A percentile compares a stretch with the other conserved stretches of the same genome.
These are phyloP conservation scores for Trichoderma asperellum DNA, from an alignment of 2,329 filamentous ascomycete genomes.

Conservation along the genomic window DNA sequence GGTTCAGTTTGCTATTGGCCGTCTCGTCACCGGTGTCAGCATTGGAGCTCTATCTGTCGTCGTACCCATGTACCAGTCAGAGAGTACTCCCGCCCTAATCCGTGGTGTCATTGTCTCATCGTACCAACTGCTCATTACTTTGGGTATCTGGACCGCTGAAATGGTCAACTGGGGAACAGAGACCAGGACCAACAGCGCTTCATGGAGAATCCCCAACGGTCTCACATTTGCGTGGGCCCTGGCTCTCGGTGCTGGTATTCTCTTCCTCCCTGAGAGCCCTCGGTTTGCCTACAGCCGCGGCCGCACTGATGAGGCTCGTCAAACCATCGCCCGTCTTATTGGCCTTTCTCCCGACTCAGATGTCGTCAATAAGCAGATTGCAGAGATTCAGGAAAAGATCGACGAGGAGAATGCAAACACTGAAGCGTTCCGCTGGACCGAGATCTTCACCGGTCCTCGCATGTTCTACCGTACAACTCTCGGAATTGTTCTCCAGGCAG, in stretches of 20 bases:
- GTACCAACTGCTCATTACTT: conserved; percentile 22
- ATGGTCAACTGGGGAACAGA: conserved; percentile 26
- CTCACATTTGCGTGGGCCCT: conserved; percentile 22
- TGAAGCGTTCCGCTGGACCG: conserved; percentile 5
- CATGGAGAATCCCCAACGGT: conserved; percentile 21
- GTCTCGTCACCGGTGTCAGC: conserved; percentile 16
- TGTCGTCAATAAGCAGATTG: conserved; percentile 19
- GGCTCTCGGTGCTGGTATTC: conserved; percentile 11
- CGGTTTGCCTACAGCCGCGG: conserved; percentile 20
- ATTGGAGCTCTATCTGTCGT: conserved; percentile 18
- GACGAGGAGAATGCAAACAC: conserved; percentile 16
- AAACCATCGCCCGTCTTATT: conserved; percentile 14
- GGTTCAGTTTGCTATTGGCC: conserved; percentile 23
- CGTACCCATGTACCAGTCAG: conserved; percentile 23
- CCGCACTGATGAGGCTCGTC: conserved; percentile 15
- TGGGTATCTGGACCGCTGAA: conserved; percentile 23
- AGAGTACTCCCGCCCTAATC: conserved; percentile 21
- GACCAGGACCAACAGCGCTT: conserved; percentile 8
- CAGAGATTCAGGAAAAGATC: conserved; percentile 20
- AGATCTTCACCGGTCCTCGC: conserved; percentile 21
- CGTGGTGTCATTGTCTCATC: conserved; percentile 25
- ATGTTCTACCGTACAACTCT: conserved; percentile 17
- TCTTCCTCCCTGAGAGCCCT: conserved; percentile 19
- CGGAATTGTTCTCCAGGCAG: conserved; percentile 12
- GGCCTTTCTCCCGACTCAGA: conserved; percentile 1